Evolutionary conservation across 192 early-diverging fungal species (phyloP).

Genomic region (Radiomyces spectabilis): DNA sequence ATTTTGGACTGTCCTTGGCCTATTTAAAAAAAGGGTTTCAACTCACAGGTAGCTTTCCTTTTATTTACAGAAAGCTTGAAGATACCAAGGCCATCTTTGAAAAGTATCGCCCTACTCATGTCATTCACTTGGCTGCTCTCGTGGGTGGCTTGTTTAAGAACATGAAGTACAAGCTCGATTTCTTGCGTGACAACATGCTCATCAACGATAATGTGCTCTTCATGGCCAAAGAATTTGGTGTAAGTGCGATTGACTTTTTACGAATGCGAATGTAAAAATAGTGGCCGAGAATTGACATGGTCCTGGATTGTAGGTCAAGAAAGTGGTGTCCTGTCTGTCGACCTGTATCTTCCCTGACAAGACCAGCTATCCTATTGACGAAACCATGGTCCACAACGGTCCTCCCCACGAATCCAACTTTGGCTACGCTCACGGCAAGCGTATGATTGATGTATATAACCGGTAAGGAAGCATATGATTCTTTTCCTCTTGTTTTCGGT

Average conservation of each 20-base stretch:
- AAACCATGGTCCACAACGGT: conserved; percentile 78
- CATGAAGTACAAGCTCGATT: conserved; percentile 74
- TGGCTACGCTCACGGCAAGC: conserved; percentile 77
- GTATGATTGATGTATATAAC: conserved; percentile 81
- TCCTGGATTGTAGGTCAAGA: conserved; percentile 47
- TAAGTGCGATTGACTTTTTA: conserved; percentile 22
- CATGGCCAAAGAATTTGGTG: conserved; percentile 49
- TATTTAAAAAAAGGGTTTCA: neutral
- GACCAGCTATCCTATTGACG: conserved; percentile 77
- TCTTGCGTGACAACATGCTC: conserved; percentile 66
- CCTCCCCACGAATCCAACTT: conserved; percentile 77
- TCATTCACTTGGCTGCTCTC: conserved; percentile 70
- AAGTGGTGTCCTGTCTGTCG: conserved; percentile 80
- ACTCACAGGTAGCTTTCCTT: neutral
- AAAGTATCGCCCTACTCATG: conserved; percentile 68
- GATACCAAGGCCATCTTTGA: conserved; percentile 65
- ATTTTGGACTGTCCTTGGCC: neutral
- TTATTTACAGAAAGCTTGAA: conserved; percentile 41
- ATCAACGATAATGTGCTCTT: conserved; percentile 77
- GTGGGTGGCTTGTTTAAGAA: conserved; percentile 77
- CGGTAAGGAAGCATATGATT: no score
- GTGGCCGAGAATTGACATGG: no score
- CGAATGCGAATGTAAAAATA: no score
- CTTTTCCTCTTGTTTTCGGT: no score
- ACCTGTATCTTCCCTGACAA: conserved; percentile 85